Evolutionary conservation across 768 basidiomycete species (phyloP).

Genomic region (Naganishia kalamii): DNA sequence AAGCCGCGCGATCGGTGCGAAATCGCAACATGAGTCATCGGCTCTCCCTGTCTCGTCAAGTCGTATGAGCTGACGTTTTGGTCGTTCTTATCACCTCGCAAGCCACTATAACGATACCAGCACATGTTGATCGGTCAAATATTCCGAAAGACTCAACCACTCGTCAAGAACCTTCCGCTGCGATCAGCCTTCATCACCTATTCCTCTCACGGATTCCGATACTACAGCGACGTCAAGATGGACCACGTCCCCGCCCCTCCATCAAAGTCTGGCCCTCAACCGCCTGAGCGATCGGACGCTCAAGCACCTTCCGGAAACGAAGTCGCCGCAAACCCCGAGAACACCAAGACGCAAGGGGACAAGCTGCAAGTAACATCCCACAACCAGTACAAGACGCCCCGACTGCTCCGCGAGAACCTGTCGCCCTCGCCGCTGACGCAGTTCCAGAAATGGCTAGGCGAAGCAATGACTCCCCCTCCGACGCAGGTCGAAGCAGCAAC

Average conservation of each 20-base stretch:
- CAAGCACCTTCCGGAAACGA: background rate
- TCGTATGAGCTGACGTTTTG: too few relatives aligned
- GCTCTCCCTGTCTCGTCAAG: too few relatives aligned
- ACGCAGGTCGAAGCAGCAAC: background rate
- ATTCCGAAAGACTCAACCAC: background rate
- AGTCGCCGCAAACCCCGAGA: background rate
- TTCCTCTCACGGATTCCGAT: background rate
- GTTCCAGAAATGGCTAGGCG: conserved; percentile 78
- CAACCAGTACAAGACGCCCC: conserved; percentile 67
- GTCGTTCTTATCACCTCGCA: too few relatives aligned
- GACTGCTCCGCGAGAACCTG: conserved; percentile 60
- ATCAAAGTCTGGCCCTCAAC: conserved; percentile 9
- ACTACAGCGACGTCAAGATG: conserved; percentile 1
- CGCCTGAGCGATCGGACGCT: background rate
- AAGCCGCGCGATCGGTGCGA: too few relatives aligned
- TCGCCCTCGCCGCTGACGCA: conserved; percentile 68
- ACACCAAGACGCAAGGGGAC: background rate
- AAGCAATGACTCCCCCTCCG: conserved; percentile 31
- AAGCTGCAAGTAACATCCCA: conserved; percentile 59
- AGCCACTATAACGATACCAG: too few relatives aligned
- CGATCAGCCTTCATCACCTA: background rate
- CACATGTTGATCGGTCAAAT: background rate
- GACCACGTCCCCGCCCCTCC: conserved; percentile 3
- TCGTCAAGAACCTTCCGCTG: background rate
- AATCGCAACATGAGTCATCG: too few relatives aligned